Evolutionary conservation across 345 rosid genomes (phyloP), one percentile per base, ranked within the genome.

Genomic region (Anastatica hierochuntica): DNA sequence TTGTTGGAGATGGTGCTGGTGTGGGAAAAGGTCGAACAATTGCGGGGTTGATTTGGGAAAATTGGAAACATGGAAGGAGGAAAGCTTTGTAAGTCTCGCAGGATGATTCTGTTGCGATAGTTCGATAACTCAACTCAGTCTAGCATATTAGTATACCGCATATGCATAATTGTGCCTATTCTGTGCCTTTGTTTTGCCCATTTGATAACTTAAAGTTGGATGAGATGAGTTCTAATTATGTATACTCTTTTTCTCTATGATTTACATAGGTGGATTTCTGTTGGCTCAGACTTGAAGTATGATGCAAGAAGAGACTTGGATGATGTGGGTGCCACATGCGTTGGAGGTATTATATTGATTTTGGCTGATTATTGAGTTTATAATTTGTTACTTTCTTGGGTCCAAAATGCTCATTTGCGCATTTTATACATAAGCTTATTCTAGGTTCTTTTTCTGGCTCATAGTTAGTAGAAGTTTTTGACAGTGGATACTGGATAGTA

Each of bases 1-100:
- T 90, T 74, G 53, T 87, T 73, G 98, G 98, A 75, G 98, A 90
- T 68, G 98, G 98, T 69, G 96, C 98, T 75, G 98, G 98, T 58
- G 95, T 90, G 62, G 96, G 98, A 43, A 90, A 90, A 78, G 98
- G 98, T 48, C 81, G 98, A 42, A 90, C 98, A 40, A 75, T 90
- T 76, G 98, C 96, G 7, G 98, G 98, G 43, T 69, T 90, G 62
- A 88, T 90, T 68, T 84, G 83, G 92, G 98, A 90, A 72, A 90
- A 90, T 60, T 90, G 98, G 98, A 80, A 67, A 53, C 85, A 60
- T 51, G 83, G 78, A 58, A 81, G 95, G 75, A 79, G 72, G 69
- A 90, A 84, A 83, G 76, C 83, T 44, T 55, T 90, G 98, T 90
- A 72, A 74, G 96, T 67, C 70, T 56, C 60, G 45, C 23, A 33